phyloP scores from a whole-genome alignment of 1,284 basidiomycete genomes.

The Trichosporon faecale region DNA sequence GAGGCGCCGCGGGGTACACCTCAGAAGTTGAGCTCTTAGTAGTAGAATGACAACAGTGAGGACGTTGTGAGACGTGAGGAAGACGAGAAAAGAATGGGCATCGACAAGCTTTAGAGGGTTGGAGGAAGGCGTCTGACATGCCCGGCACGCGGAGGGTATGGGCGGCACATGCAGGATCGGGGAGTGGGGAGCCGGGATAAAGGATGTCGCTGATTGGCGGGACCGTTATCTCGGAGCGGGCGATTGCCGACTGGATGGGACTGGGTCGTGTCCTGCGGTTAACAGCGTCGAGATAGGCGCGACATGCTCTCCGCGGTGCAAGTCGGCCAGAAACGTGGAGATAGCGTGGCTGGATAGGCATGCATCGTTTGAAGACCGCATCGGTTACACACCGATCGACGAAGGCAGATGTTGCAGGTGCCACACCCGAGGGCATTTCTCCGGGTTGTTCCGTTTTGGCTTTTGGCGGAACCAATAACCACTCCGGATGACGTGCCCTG shows the following conservation, averaged over 20 bases:
- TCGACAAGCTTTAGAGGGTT: neutral
- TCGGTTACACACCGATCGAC: conserved; percentile 8
- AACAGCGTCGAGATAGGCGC: neutral
- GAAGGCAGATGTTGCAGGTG: neutral
- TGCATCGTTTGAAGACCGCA: neutral
- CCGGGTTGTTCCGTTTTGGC: conserved; percentile 10
- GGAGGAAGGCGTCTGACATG: neutral
- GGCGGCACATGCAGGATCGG: neutral
- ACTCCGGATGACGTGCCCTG: conserved; percentile 7
- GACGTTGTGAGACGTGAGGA: neutral
- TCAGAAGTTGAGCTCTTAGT: neutral
- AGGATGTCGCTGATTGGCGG: neutral
- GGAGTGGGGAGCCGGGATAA: neutral
- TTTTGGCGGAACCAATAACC: conserved; percentile 10
- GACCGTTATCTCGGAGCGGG: conserved; percentile 1
- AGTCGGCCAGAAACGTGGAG: neutral
- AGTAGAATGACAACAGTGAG: neutral
- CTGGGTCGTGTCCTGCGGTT: neutral
- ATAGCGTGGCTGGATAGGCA: neutral
- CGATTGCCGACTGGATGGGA: neutral
- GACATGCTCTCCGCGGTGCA: neutral
- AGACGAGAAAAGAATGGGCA: neutral
- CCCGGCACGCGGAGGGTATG: neutral
- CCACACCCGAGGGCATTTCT: conserved; percentile 7
- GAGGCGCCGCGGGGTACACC: conserved; percentile 2